Conservation (phyloP, 306 rosid species). For the Prinsepia uniflora region DNA sequence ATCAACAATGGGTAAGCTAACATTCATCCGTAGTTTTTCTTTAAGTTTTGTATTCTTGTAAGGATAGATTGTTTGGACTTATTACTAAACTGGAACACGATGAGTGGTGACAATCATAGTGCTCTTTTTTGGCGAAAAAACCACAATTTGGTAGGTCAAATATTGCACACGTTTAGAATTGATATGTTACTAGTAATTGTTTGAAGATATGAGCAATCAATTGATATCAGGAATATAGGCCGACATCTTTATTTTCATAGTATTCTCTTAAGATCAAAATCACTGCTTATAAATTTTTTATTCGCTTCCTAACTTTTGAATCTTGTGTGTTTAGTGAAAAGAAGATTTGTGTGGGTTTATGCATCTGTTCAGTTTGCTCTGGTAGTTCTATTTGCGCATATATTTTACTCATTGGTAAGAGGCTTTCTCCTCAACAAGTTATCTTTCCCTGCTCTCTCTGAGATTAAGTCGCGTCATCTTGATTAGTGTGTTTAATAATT, state of each 20-base stretch:
- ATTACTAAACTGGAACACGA: background rate
- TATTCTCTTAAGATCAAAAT: background rate
- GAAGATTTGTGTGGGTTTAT: constrained; percentile 78
- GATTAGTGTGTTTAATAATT: background rate
- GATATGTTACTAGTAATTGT: background rate
- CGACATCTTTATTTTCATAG: constrained; percentile 11
- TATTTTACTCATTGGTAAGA: constrained; percentile 85
- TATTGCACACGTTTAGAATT: background rate
- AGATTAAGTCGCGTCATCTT: background rate
- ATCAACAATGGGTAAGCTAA: constrained; percentile 83
- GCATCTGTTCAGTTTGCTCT: constrained; percentile 69
- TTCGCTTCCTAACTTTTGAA: constrained; percentile 18
- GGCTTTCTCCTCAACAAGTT: constrained; percentile 17
- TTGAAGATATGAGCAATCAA: background rate
- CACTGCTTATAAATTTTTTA: background rate
- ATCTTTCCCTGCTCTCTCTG: background rate
- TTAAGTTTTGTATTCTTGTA: background rate
- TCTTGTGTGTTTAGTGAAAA: constrained; percentile 49
- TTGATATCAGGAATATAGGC: constrained; percentile 7
- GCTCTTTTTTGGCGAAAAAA: background rate
- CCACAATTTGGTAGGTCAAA: background rate
- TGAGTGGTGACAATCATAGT: background rate
- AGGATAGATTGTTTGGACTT: background rate
- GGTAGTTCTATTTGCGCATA: constrained; percentile 84
- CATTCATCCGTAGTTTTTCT: constrained; percentile 12